These are phyloP conservation scores for Brasenia schreberi DNA, from an alignment of 164 flowering plant species.

Conservation along the genomic window DNA sequence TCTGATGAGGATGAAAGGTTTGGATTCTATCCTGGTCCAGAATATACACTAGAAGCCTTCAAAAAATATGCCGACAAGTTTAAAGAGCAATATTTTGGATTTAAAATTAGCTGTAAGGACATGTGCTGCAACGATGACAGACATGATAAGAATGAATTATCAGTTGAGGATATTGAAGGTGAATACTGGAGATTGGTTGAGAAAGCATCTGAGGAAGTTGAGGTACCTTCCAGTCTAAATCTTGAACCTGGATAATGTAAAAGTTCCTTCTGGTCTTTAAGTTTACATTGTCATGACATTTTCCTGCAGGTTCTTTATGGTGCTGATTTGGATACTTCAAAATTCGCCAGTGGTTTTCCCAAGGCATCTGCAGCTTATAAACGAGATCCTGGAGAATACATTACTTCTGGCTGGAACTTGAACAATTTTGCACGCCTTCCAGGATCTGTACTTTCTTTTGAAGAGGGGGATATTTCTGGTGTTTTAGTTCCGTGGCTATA, in stretches of 20 bases:
- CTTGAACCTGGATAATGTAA: too few species aligned
- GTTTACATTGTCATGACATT: background rate
- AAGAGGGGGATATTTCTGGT: slow-evolving; percentile 68
- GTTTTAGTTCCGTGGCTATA: slow-evolving; percentile 90
- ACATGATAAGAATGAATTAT: slow-evolving; percentile 26
- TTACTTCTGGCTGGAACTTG: slow-evolving; percentile 70
- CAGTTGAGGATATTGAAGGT: slow-evolving; percentile 75
- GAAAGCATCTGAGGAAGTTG: slow-evolving; percentile 66
- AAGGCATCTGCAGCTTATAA: slow-evolving; percentile 19
- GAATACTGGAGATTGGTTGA: slow-evolving; percentile 92
- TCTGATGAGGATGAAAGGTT: slow-evolving; percentile 63
- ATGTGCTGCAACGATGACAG: slow-evolving; percentile 9
- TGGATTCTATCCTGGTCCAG: slow-evolving; percentile 76
- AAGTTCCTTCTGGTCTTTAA: background rate
- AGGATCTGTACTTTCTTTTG: slow-evolving; percentile 71
- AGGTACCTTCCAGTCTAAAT: slow-evolving; percentile 26
- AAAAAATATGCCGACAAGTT: slow-evolving; percentile 44
- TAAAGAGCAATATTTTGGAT: slow-evolving; percentile 45
- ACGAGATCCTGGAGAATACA: slow-evolving; percentile 29
- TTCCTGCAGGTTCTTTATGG: slow-evolving; percentile 61
- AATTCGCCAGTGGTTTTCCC: slow-evolving; percentile 81
- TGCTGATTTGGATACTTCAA: slow-evolving; percentile 81
- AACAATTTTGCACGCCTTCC: slow-evolving; percentile 75
- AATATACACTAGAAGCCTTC: slow-evolving; percentile 55
- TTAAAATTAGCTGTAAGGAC: slow-evolving; percentile 15